phyloP scores from a whole-genome alignment of 306 rosid genomes.

The Quercus bicolor region DNA sequence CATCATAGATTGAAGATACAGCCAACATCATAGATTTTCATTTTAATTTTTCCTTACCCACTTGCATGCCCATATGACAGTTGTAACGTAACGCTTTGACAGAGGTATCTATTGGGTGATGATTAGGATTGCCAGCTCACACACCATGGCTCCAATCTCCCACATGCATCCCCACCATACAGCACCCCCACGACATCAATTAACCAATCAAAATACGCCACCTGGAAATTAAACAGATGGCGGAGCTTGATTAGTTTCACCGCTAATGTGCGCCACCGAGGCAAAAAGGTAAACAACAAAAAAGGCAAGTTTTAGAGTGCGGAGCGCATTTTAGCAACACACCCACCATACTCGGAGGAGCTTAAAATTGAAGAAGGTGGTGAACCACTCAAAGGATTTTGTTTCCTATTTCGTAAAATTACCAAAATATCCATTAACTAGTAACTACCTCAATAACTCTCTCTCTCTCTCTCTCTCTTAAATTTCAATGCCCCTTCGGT shows the following conservation, averaged over 20 bases:
- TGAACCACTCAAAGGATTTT: conserved; percentile 23
- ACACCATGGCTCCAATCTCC: neutral
- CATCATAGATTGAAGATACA: neutral
- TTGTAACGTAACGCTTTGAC: neutral
- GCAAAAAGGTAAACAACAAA: conserved; percentile 13
- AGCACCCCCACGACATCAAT: too few relatives aligned
- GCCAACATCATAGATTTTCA: too few relatives aligned
- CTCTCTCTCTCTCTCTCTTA: conserved; percentile 13
- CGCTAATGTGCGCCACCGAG: conserved; percentile 28
- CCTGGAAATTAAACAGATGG: neutral
- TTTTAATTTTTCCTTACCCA: neutral
- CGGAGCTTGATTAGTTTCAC: neutral
- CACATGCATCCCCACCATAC: neutral
- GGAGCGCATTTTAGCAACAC: conserved; percentile 31
- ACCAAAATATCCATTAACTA: conserved; percentile 6
- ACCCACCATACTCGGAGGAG: conserved; percentile 32
- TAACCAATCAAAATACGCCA: neutral
- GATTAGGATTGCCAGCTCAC: conserved; percentile 22
- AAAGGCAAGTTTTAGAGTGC: conserved; percentile 5
- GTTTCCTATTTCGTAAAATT: neutral
- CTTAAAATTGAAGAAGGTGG: conserved; percentile 27
- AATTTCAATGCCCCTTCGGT: conserved; percentile 29
- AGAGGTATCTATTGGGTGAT: neutral
- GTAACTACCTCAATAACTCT: conserved; percentile 4
- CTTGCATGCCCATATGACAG: neutral